These are phyloP conservation scores for Ophiocordyceps australis DNA, from an alignment of 2,329 filamentous ascomycete genomes.

Conservation along the genomic window DNA sequence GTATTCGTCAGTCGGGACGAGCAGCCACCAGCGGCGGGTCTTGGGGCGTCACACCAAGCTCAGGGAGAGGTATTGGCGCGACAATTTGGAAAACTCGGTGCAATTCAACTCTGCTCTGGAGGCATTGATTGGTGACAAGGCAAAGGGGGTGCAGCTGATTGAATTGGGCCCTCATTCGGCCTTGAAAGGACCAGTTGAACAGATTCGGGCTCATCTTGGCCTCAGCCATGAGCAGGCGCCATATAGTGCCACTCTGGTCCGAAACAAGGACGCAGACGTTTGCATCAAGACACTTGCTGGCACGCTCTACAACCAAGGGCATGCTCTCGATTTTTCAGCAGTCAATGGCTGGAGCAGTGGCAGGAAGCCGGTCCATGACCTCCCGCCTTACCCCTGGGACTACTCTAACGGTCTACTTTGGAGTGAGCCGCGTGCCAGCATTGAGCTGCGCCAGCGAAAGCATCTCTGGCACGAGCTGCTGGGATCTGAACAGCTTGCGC, in stretches of 20 bases:
- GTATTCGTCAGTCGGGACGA: background rate
- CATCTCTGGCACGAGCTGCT: constrained; percentile 21
- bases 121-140: constrained; percentile 4
- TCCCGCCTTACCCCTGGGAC: constrained; percentile 15
- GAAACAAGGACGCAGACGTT: constrained; percentile 21
- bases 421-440: constrained; percentile 7
- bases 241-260: constrained; percentile 20
- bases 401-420: constrained; percentile 10
- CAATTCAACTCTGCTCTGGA: constrained; percentile 12
- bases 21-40: background rate
- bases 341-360: constrained; percentile 1
- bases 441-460: constrained; percentile 18
- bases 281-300: constrained; percentile 15
- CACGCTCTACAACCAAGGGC: constrained; percentile 17
- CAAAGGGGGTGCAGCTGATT: constrained; percentile 11
- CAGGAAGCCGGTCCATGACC: constrained; percentile 3
- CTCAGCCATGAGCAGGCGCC: constrained; percentile 11
- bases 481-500: constrained; percentile 11
- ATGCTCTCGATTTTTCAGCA: constrained; percentile 8
- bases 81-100: constrained; percentile 16
- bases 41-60: background rate
- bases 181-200: constrained; percentile 26
- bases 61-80: constrained; percentile 14
- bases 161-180: constrained; percentile 30
- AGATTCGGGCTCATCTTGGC: constrained; percentile 23